A percentile compares a stretch with the other conserved stretches of the same genome.
Evolutionary conservation across 2,329 filamentous ascomycete genomes (phyloP).

Genomic region (Teratosphaeria viscida): DNA sequence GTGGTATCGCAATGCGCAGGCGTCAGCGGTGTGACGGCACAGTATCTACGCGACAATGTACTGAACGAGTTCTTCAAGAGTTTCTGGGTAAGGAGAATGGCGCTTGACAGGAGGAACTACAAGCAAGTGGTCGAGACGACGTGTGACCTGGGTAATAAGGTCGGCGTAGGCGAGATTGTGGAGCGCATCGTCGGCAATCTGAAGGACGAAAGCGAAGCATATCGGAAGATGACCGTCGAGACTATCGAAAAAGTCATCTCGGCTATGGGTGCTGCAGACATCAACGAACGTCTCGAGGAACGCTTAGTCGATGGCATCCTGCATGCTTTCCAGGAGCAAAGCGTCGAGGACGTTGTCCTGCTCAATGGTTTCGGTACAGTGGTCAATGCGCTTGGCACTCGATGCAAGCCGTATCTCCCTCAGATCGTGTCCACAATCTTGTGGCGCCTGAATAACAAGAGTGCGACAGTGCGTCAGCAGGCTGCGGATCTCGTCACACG

Average conservation of each 20-base stretch:
- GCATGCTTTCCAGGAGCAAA: conserved; percentile 95
- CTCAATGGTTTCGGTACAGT: conserved; percentile 97
- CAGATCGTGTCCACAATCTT: conserved; percentile 96
- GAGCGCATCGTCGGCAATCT: conserved; percentile 89
- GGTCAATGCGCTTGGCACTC: conserved; percentile 83
- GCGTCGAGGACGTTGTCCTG: conserved; percentile 89
- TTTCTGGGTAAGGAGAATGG: conserved; percentile 97
- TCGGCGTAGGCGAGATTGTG: conserved; percentile 91
- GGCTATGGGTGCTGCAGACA: conserved; percentile 84
- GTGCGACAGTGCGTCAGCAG: conserved; percentile 89
- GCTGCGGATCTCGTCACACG: conserved; percentile 92
- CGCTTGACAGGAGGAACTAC: conserved; percentile 94
- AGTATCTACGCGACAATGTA: conserved; percentile 90
- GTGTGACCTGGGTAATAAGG: conserved; percentile 92
- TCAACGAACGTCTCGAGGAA: conserved; percentile 85
- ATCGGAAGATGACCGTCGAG: conserved; percentile 98
- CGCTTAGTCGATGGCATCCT: conserved; percentile 90
- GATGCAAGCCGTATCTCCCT: conserved; percentile 91
- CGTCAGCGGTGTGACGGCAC: conserved; percentile 88
- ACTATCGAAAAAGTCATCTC: conserved; percentile 95
- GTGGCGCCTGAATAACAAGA: conserved; percentile 96
- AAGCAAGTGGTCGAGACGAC: conserved; percentile 96
- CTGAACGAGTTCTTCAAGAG: conserved; percentile 96
- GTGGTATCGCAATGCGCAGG: conserved; percentile 92
- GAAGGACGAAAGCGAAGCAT: conserved; percentile 95